Evolutionary conservation across 768 basidiomycete genomes (phyloP), one percentile per base, ranked within the genome.

Genomic region (Coprinellus micaceus): DNA sequence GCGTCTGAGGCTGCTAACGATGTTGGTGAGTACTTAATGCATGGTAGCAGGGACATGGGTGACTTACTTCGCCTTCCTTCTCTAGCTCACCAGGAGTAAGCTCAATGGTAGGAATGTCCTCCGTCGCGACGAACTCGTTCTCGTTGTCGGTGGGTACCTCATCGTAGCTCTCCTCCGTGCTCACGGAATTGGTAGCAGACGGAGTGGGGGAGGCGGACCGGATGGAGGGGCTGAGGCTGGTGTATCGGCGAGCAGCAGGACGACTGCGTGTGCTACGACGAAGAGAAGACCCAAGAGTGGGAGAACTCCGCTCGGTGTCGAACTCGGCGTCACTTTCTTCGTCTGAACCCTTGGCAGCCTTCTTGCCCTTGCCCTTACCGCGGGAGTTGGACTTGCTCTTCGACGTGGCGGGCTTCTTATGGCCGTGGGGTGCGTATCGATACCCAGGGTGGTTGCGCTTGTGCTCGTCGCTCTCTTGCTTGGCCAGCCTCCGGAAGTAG

Each of bases 361-460:
- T 13, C 33, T 33, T 33, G 33, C 33, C 7, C 13, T 6, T 19
- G 15, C 19, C 17, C 30, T 28, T 22, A 15, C 13, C 13, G 19
- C 30, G 29, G 29, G 49, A 29, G 17, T 22, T 51, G 25, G 47
- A 15, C 25, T 30, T 48, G 15, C 15, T 29, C 11, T 21, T 15
- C 40, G 13, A 17, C 40, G 40, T 21, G 7, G 40, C 5, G 7
- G 6, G 6, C 40, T 43, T 43, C 30, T 37, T 51, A n/a, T 51
- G 33, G 49, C 49, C 33, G 30, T 21, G 13, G 2, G 69, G 67
- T 25, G 56, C 26, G 39, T 66, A 84, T 50, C 71, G 72, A 63
- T 84, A 84, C 59, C 74, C 63, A 6, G 83, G 83, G 56, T 84
- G 73, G 57, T 68, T 67, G 6, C 64, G 63, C 7, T 71, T 66